Evolutionary conservation across 129 eudicot species (phyloP).

Genomic region (Calendula officinalis): DNA sequence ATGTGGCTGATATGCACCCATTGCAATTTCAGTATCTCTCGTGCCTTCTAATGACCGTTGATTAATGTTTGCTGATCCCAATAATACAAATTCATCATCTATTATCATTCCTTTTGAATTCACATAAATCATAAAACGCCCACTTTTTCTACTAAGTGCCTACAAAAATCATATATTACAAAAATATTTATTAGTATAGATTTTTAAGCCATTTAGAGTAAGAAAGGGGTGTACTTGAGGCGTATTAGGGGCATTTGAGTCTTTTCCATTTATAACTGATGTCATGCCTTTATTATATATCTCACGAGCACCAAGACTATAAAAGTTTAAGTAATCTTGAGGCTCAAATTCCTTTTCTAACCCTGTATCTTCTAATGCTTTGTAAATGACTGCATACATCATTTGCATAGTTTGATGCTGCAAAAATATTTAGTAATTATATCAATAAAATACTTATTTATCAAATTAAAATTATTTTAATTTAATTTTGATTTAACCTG

Average conservation of each 20-base stretch:
- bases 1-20: constrained; percentile 4
- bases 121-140: constrained; percentile 10
- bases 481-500: too few relatives aligned
- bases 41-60: background rate
- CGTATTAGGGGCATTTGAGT: background rate
- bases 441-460: background rate
- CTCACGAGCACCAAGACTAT: constrained; percentile 6
- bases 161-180: background rate
- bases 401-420: constrained; percentile 15
- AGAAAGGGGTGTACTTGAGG: constrained; percentile 11
- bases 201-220: background rate
- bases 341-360: background rate
- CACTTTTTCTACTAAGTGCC: constrained; percentile 14
- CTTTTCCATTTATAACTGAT: background rate
- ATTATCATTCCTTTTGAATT: constrained; percentile 11
- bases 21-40: background rate
- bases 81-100: background rate
- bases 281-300: background rate
- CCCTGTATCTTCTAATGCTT: background rate
- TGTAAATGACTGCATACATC: constrained; percentile 13
- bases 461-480: too few relatives aligned
- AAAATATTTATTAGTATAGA: too few relatives aligned
- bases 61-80: background rate
- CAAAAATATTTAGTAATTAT: background rate
- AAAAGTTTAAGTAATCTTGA: constrained; percentile 4